These are phyloP conservation scores for Eimeria sp. DNA, from an alignment of 169 alveolate species.

Conservation along the genomic window DNA sequence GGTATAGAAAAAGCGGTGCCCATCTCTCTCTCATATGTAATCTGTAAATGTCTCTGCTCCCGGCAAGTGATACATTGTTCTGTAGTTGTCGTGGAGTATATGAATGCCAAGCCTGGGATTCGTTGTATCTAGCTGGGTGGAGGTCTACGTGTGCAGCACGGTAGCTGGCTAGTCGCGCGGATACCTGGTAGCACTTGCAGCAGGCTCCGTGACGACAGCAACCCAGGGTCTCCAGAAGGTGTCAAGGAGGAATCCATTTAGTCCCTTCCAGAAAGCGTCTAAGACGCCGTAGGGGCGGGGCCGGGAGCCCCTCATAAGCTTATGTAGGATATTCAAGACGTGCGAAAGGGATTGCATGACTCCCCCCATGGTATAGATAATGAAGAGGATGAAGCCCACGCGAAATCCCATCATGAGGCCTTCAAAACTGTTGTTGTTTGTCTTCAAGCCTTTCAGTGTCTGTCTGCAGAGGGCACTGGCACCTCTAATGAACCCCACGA, in stretches of 20 bases:
- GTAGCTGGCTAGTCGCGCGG: slow-evolving; percentile 15
- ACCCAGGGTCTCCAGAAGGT: slow-evolving; percentile 95
- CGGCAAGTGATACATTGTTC: too few species aligned
- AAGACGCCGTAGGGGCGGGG: slow-evolving; percentile 94
- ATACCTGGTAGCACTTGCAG: slow-evolving; percentile 87
- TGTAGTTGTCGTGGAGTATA: not conserved
- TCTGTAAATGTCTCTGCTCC: too few species aligned
- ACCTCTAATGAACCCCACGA: slow-evolving; percentile 93
- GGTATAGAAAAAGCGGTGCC: too few species aligned
- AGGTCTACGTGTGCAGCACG: too few species aligned
- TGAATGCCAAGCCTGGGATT: slow-evolving; percentile 45
- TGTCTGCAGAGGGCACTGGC: slow-evolving; percentile 88
- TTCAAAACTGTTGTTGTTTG: slow-evolving; percentile 89
- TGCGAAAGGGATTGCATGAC: slow-evolving; percentile 93
- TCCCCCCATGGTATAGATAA: slow-evolving; percentile 94
- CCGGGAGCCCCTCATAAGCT: slow-evolving; percentile 93
- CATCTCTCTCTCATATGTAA: too few species aligned
- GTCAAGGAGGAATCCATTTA: slow-evolving; percentile 92
- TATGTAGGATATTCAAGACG: slow-evolving; percentile 92
- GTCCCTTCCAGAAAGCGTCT: slow-evolving; percentile 94
- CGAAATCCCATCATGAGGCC: slow-evolving; percentile 94
- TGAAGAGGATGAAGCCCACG: slow-evolving; percentile 92
- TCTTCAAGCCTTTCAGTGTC: slow-evolving; percentile 89
- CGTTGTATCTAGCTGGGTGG: not conserved
- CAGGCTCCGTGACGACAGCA: slow-evolving; percentile 88